Evolutionary conservation across 495 filamentous ascomycete genomes (phyloP).

Genomic region (Neurospora discreta): DNA sequence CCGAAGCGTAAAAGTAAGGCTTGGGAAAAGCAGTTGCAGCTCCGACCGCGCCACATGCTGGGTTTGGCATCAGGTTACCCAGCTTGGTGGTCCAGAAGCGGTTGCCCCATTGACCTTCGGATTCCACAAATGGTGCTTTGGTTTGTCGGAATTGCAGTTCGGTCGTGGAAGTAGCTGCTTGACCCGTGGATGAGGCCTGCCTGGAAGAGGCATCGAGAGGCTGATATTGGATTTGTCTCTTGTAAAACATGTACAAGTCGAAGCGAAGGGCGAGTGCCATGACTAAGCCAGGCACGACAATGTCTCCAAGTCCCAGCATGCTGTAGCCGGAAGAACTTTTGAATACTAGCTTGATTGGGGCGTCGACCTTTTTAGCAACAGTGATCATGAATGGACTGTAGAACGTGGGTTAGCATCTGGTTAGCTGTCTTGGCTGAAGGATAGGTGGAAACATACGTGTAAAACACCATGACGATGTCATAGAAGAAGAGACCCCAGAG

Average conservation of each 20-base stretch:
- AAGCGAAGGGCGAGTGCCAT: conserved; percentile 80
- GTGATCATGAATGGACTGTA: conserved; percentile 79
- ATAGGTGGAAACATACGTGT: conserved; percentile 46
- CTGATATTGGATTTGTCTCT: conserved; percentile 30
- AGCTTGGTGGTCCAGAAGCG: conserved; percentile 61
- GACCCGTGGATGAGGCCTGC: conserved; percentile 21
- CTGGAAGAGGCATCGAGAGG: conserved; percentile 24
- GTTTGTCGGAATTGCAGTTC: conserved; percentile 28
- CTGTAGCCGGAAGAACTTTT: conserved; percentile 55
- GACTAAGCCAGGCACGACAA: conserved; percentile 90
- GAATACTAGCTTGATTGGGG: conserved; percentile 88
- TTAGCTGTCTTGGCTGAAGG: background rate
- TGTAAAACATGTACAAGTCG: conserved; percentile 77
- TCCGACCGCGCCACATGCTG: conserved; percentile 30
- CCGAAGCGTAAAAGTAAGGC: conserved; percentile 71
- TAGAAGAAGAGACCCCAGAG: conserved; percentile 78
- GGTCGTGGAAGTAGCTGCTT: conserved; percentile 14
- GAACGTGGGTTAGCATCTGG: conserved; percentile 5
- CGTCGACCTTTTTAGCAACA: conserved; percentile 80
- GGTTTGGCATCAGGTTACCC: conserved; percentile 18
- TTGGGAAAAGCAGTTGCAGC: conserved; percentile 58
- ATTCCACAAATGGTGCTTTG: conserved; percentile 44
- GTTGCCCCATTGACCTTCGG: conserved; percentile 69
- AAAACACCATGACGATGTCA: conserved; percentile 96
- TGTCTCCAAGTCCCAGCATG: conserved; percentile 89